These are phyloP conservation scores for Thuidium tamariscinum DNA, from an alignment of 225 moss, liverwort and hornwort species.

Conservation along the genomic window DNA sequence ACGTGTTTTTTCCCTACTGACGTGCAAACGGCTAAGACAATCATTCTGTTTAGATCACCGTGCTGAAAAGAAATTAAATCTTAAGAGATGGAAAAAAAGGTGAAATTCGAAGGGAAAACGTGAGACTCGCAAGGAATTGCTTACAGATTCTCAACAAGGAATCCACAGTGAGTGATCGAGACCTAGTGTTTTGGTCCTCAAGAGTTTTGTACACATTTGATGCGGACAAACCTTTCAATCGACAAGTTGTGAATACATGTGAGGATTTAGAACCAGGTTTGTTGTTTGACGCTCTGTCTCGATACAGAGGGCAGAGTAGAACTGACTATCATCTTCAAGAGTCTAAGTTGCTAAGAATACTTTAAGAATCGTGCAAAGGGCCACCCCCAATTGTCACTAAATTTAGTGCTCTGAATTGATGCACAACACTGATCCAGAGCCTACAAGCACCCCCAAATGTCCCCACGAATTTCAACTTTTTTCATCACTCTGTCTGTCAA, in stretches of 20 bases:
- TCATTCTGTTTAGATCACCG: background rate
- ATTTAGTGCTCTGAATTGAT: background rate
- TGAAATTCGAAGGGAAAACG: background rate
- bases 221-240: background rate
- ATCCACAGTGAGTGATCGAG: no score
- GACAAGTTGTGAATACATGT: background rate
- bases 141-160: background rate
- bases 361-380: background rate
- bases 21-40: background rate
- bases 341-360: background rate
- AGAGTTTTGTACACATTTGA: background rate
- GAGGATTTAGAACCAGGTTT: background rate
- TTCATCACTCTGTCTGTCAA: background rate
- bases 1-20: background rate
- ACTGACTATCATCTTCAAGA: background rate
- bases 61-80: background rate
- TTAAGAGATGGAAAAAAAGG: no score
- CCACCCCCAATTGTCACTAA: no score
- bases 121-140: background rate
- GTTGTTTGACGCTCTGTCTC: background rate
- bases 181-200: background rate
- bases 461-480: background rate
- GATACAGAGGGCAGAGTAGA: background rate
- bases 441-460: background rate
- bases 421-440: background rate